Evolutionary conservation across 306 rosid species (phyloP), one percentile per base, ranked within the genome.

Genomic region (Cucumis hystrix): DNA sequence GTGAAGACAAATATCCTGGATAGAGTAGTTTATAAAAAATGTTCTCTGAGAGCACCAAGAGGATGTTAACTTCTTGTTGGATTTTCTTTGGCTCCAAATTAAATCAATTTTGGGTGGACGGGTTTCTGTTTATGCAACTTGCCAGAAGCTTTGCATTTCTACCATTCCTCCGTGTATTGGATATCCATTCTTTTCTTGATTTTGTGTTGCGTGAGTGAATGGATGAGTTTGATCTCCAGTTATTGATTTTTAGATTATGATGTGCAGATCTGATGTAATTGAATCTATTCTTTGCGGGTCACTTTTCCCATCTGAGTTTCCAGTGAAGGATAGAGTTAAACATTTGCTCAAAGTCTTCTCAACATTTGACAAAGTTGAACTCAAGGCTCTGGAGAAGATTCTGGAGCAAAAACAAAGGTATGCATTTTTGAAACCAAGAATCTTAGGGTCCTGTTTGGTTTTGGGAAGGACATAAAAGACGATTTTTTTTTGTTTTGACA

Each of bases 321-420:
- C 97, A 57, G 75, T 87, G 65, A 86, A 83, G 84, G 86, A 86
- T 83, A 82, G 82, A 81, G 96, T 92, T 85, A 90, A 85, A 77
- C 99, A 81, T 62, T 96, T 95, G 99, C 83, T 88, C 77, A 88
- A 89, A 74, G 80, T 92, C 82, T 89, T 89, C 81, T 89, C 91
- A 73, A 86, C 81, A 62, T 87, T 92, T 84, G 99, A 91, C 79
- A 96, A 89, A 86, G 96, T 96, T 79, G 99, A 96, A 88, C 82
- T 89, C 76, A 96, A 88, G 92, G 98, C 99, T 85, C 89, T 96
- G 83, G 99, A 92, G 87, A 96, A 87, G 89, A 85, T 92, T 74
- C 83, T 96, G 83, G 99, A 92, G 86, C 99, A 96, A 90, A 96
- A 96, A 80, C 98, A 92, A 83, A 92, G 99, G 99, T 91, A 82